Evolutionary conservation across 257 asterid genomes (phyloP).

Genomic region (Lithospermum erythrorhizon): DNA sequence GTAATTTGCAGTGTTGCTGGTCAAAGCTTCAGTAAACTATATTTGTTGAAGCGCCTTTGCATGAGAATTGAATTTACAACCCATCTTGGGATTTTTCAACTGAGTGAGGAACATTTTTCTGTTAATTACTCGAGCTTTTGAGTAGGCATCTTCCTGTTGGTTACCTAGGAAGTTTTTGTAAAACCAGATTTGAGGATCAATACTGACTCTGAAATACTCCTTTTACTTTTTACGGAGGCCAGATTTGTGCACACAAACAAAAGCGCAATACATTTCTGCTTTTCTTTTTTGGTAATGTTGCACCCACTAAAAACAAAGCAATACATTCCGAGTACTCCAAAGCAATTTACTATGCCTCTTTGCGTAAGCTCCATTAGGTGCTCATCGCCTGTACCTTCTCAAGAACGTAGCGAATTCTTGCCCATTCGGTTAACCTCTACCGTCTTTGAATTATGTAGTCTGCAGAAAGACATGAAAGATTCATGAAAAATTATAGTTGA

Average conservation of each 20-base stretch:
- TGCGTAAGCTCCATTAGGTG: too few relatives aligned
- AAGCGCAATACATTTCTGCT: neutral
- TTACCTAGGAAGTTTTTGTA: neutral
- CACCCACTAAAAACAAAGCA: too few relatives aligned
- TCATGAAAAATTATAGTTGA: too few relatives aligned
- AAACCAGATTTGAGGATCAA: neutral
- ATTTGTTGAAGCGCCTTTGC: constrained; percentile 85
- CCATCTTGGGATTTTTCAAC: neutral
- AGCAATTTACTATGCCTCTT: too few relatives aligned
- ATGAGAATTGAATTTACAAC: constrained; percentile 36
- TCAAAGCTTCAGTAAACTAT: constrained; percentile 78
- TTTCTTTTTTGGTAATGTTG: neutral
- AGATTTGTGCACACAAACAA: neutral
- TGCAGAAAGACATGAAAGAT: too few relatives aligned
- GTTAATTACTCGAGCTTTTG: neutral
- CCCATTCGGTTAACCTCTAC: too few relatives aligned
- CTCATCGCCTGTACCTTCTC: too few relatives aligned
- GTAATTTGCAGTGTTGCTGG: constrained; percentile 65
- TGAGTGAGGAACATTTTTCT: neutral
- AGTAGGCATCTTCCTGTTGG: neutral
- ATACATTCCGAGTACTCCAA: too few relatives aligned
- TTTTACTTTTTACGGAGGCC: neutral
- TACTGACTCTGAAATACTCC: neutral
- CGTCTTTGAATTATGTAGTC: too few relatives aligned
- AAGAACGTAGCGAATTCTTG: too few relatives aligned